Conservation (phyloP, 1,139 yeast species). For the Blastobotrys proliferans region DNA sequence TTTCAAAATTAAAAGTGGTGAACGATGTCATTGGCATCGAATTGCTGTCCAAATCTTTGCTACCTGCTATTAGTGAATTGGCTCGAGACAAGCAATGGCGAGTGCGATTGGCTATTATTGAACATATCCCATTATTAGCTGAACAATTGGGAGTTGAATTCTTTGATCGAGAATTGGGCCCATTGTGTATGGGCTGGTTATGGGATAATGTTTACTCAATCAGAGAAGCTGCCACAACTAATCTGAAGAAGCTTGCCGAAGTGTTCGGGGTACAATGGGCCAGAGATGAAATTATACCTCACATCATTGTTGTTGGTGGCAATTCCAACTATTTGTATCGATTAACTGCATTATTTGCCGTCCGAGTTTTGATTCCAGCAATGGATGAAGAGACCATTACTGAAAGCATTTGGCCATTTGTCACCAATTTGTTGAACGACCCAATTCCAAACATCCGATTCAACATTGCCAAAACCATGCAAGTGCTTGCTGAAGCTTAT, state of each 20-base stretch:
- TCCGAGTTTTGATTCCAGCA: conserved; percentile 64
- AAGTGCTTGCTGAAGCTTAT: conserved; percentile 53
- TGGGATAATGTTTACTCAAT: conserved; percentile 98
- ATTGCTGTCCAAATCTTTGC: conserved; percentile 73
- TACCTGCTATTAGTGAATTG: conserved; percentile 94
- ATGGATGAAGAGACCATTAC: conserved; percentile 52
- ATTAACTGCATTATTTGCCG: conserved; percentile 84
- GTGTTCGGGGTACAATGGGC: conserved; percentile 97
- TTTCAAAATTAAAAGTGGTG: conserved; percentile 84
- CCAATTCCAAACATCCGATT: conserved; percentile 92
- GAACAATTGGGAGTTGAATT: conserved; percentile 90
- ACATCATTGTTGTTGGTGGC: conserved; percentile 53
- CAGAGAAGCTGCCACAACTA: conserved; percentile 91
- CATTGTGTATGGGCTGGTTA: conserved; percentile 91
- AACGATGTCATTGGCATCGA: conserved; percentile 94
- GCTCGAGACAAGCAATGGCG: conserved; percentile 98
- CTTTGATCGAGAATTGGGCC: conserved; percentile 86
- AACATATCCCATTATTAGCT: conserved; percentile 94
- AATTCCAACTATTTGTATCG: conserved; percentile 79
- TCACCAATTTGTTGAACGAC: conserved; percentile 67
- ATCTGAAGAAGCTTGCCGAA: conserved; percentile 71
- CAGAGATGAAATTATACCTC: conserved; percentile 71
- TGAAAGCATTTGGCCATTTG: conserved; percentile 71
- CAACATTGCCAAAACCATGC: conserved; percentile 85
- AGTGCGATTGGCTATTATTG: conserved; percentile 93